Conservation (phyloP, 1,284 basidiomycete genomes). For the Caloboletus inedulis region DNA sequence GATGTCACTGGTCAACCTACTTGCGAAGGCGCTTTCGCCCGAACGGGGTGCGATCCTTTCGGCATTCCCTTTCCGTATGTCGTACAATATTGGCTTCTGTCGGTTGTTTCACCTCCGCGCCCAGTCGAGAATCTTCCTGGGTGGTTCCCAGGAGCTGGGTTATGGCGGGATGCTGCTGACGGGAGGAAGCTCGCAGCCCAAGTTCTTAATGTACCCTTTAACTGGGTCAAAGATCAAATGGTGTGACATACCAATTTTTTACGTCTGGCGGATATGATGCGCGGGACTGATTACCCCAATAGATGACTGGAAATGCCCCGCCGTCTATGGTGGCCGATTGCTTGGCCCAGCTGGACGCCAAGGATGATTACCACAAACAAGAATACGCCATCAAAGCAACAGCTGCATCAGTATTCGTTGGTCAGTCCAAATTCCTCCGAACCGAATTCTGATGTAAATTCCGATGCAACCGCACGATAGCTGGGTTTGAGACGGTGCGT, state of each 20-base stretch:
- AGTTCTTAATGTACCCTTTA: constrained; percentile 25
- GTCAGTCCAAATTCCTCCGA: constrained; percentile 8
- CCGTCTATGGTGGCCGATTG: constrained; percentile 28
- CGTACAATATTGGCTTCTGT: neutral
- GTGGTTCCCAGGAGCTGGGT: constrained; percentile 42
- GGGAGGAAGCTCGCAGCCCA: constrained; percentile 10
- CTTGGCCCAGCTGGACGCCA: constrained; percentile 15
- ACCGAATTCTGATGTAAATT: neutral
- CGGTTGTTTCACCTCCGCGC: neutral
- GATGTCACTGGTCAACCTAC: constrained; percentile 18
- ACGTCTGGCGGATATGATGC: neutral
- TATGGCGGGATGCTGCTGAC: constrained; percentile 32
- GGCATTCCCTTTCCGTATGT: constrained; percentile 28
- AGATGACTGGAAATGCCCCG: constrained; percentile 19
- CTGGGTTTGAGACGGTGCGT: constrained; percentile 29
- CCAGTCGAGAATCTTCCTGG: constrained; percentile 40
- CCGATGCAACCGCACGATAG: constrained; percentile 10
- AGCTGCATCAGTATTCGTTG: constrained; percentile 24
- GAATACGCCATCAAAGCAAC: constrained; percentile 26
- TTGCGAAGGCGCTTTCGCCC: constrained; percentile 21
- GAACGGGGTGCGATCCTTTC: constrained; percentile 18
- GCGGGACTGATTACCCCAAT: neutral
- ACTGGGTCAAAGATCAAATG: constrained; percentile 21
- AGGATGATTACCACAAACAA: constrained; percentile 13
- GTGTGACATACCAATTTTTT: constrained; percentile 8